Percentiles rank a stretch among this genome's conserved stretches.
Evolutionary conservation across 305 asterid species (phyloP).

Genomic region (Fraxinus baroniana): DNA sequence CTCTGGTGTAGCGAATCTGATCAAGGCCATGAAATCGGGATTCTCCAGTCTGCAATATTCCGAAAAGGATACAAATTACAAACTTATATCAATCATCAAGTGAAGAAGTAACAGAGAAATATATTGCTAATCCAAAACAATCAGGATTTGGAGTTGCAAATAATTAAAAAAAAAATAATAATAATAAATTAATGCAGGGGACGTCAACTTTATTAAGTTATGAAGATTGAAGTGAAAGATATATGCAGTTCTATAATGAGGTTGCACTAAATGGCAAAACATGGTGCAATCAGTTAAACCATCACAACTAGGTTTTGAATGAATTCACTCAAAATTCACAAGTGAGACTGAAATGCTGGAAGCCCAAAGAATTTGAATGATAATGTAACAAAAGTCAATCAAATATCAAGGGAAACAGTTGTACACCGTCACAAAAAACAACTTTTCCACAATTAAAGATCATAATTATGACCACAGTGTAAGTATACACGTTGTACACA

Average conservation of each 20-base stretch:
- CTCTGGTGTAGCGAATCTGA: slow-evolving; percentile 37
- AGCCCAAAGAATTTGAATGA: not conserved
- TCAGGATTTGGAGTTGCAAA: not conserved
- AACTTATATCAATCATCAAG: not conserved
- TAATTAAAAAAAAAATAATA: not conserved
- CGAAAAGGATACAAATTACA: not conserved
- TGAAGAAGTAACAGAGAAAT: not conserved
- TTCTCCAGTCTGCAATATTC: slow-evolving; percentile 41
- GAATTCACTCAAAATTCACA: not conserved
- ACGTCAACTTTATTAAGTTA: not conserved
- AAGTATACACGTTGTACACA: not conserved
- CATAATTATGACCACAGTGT: not conserved
- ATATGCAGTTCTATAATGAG: not conserved
- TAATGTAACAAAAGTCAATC: not conserved
- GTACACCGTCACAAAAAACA: not conserved
- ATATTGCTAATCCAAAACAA: slow-evolving; percentile 8
- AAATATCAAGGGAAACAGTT: not conserved
- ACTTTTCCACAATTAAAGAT: not conserved
- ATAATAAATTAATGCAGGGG: not conserved
- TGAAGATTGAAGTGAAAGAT: not conserved
- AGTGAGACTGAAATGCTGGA: not conserved
- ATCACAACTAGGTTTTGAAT: not conserved
- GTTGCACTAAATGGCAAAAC: not conserved
- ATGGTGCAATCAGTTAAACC: not conserved
- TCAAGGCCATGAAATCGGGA: slow-evolving; percentile 44